Conservation (phyloP, 2,329 filamentous ascomycete species). For the Graphilbum ipis-grandicollis region DNA sequence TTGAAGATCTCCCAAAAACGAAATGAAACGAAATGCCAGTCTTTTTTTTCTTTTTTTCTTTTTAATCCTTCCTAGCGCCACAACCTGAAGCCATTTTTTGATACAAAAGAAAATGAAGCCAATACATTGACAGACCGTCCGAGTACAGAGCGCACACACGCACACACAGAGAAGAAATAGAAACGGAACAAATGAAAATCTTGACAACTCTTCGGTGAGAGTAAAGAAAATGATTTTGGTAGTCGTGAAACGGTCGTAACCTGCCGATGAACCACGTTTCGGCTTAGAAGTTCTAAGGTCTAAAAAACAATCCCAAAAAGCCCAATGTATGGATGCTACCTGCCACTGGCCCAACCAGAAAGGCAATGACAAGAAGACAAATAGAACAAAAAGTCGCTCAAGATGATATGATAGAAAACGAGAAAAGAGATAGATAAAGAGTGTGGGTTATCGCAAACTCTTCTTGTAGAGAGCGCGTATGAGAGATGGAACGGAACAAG, state of each 20-base stretch:
- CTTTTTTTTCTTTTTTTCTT: too few relatives aligned
- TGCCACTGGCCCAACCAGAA: not conserved
- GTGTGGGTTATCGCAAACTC: not conserved
- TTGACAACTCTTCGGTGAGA: not conserved
- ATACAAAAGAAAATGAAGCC: too few relatives aligned
- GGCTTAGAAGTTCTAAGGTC: not conserved
- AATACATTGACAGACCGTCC: too few relatives aligned
- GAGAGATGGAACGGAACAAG: too few relatives aligned
- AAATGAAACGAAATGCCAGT: too few relatives aligned
- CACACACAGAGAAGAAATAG: not conserved
- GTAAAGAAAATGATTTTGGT: not conserved
- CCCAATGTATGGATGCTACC: not conserved
- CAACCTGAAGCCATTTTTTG: too few relatives aligned
- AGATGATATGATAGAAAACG: not conserved
- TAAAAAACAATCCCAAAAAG: not conserved
- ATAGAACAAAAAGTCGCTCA: not conserved
- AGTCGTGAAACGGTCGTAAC: not conserved
- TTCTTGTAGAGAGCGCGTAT: not conserved
- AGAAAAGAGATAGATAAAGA: not conserved
- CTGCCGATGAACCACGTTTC: not conserved
- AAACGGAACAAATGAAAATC: too few relatives aligned
- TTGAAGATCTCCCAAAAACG: too few relatives aligned
- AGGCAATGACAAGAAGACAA: not conserved
- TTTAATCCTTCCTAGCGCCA: too few relatives aligned
- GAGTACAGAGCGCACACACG: not conserved